Base-by-base conservation (phyloP, 2,329 filamentous ascomycete genomes). In the Trichophyton mentagrophytes region DNA sequence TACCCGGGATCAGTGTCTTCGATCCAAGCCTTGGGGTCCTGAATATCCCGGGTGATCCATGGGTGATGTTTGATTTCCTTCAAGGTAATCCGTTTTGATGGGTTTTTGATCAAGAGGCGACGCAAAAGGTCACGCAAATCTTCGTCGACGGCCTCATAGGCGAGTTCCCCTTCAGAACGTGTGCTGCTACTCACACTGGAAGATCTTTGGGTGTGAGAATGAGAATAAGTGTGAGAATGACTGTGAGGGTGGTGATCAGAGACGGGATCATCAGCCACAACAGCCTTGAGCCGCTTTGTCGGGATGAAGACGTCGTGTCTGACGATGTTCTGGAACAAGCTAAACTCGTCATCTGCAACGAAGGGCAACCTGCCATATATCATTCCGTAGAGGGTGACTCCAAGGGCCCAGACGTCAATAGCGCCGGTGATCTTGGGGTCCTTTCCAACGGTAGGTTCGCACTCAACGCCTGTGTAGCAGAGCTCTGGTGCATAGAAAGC, bases 401-500 rank as follows among this genome's bases (percentile, higher is more conserved):
- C 93, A 22, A 99, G 79, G 9, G 93, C 96, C 93, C 93, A 99
- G 15, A 99, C 86, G 69, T 99, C 93, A 66, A 99, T 96, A 67
- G 95, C 89, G 67, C 90, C 89, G 3, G 90, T 96, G 46, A 99
- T 85, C 76, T 81, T 92, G 65, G 81, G 90, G 1, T 72, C 66
- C 6, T 68, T 69, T 68, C 82, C 87, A 69, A 81, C 84, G 67
- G 74, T 72, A 68, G 74, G 69, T 55, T 75, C 71, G 60, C 78
- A 79, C 64, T 84, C 85, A 25, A 85, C 74, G 64, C 93, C 90
- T 1, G 89, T 95, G 71, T 91, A 93, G 75, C 93, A 99, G 42
- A 99, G 80, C 72, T 99, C 93, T 3, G 93, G 93, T 1, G 93
- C 93, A 70, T 96, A 99, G 75, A 99, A 99, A 1, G 92, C 93